Evolutionary conservation across 1,284 basidiomycete species (phyloP), one percentile per base, ranked within the genome.

Genomic region (Kalmanozyma brasiliensis): DNA sequence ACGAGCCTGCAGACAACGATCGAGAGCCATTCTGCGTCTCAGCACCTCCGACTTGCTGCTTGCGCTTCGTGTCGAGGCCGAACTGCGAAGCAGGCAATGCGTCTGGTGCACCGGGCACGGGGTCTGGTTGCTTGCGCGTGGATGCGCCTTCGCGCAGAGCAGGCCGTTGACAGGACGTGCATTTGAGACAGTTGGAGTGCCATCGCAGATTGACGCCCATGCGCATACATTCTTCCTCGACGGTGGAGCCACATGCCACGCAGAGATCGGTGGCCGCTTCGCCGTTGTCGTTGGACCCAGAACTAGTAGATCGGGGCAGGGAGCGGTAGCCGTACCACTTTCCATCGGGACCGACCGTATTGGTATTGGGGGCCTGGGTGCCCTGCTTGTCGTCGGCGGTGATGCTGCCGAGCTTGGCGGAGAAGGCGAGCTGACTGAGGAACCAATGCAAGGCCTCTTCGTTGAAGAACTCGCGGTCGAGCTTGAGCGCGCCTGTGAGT

Each of bases 161-260:
- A 4, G 60, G 71, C 24, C 77, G 68, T 48, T 61, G 90, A 78
- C 96, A 98, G 17, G 84, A 85, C 13, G 84, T 83, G 77, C 95
- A 99, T 66, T 90, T 88, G 40, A 99, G 85, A 82, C 95, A 99
- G 26, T 90, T 87, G 3, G 92, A 91, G 83, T 98, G 96, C 96
- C 96, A 98, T 47, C 96, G 87, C 79, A 93, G 89, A 83, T 94
- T 94, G 29, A 93, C 94, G 33, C 94, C 94, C 26, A 95, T 85
- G 53, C 95, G 87, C 36, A 93, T 89, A 79, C 96, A 98, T 77
- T 98, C 95, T 82, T 99, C 96, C 83, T 99, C 96, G 20, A 99
- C 92, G 0, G 94, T 95, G 65, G 89, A 85, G 36, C 87, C 87
- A 82, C 96, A 99, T 70, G 88, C 89, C 43, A 92, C 88, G 80